Percentiles rank a stretch among this genome's conserved stretches.
Evolutionary conservation across 805 yeast genomes (phyloP).

Genomic region (Suhomyces sp.): DNA sequence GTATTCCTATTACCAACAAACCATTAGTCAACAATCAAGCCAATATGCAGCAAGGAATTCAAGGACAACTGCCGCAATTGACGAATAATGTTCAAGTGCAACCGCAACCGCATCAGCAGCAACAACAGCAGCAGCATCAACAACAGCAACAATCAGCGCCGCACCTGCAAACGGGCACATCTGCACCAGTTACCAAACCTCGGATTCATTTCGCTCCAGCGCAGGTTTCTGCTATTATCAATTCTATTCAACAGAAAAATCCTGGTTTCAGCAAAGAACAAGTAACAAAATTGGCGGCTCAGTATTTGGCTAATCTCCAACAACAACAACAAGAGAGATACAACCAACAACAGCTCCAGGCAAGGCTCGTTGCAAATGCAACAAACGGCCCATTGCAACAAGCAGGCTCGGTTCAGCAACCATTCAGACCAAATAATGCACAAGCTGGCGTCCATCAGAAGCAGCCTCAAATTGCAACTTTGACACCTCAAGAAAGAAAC

Average conservation of each 20-base stretch:
- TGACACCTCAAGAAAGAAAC: constrained; percentile 44
- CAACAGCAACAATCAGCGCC: constrained; percentile 2
- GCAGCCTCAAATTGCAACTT: constrained; percentile 33
- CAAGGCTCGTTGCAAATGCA: constrained; percentile 27
- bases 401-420: constrained; percentile 4
- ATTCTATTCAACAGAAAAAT: constrained; percentile 62
- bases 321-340: constrained; percentile 46
- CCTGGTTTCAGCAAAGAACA: constrained; percentile 63
- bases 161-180: constrained; percentile 3
- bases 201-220: constrained; percentile 53
- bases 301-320: constrained; percentile 58
- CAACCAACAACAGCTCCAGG: constrained; percentile 12
- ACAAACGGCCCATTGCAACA: constrained; percentile 19
- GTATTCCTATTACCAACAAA: constrained; percentile 3
- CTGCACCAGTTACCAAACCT: constrained; percentile 19
- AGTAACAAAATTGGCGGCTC: constrained; percentile 64
- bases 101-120: no score
- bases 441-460: constrained; percentile 13
- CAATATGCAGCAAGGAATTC: background rate
- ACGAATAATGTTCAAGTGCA: constrained; percentile 1
- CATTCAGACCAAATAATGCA: constrained; percentile 3
- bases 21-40: constrained; percentile 1
- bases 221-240: constrained; percentile 64
- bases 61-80: constrained; percentile 1
- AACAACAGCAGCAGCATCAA: constrained; percentile 1